Evolutionary conservation across 345 rosid species (phyloP).

Genomic region (Salix suchowensis): DNA sequence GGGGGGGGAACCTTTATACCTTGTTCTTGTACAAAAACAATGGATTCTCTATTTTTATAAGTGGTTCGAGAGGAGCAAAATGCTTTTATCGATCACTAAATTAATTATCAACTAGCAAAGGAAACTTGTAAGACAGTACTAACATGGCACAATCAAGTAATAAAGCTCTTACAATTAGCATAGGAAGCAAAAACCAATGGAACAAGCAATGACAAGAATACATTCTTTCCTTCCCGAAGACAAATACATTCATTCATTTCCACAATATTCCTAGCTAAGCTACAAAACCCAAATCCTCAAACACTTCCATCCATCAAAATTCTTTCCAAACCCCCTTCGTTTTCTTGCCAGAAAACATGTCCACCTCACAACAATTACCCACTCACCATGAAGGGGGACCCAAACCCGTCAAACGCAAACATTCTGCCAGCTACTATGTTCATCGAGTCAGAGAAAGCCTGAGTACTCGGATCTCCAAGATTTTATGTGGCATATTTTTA

Average conservation of each 20-base stretch:
- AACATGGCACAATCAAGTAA: neutral
- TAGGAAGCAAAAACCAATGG: neutral
- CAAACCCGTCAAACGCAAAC: conserved; percentile 30
- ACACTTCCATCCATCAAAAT: neutral
- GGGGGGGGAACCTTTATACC: conserved; percentile 7
- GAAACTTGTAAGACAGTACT: neutral
- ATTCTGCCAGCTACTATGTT: conserved; percentile 40
- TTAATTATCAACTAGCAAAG: neutral
- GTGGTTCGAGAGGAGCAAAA: neutral
- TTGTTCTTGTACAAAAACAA: neutral
- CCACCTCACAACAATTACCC: neutral
- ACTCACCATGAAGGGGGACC: neutral
- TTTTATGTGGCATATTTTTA: conserved; percentile 53
- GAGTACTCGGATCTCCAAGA: conserved; percentile 48
- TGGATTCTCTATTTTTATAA: neutral
- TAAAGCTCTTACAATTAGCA: neutral
- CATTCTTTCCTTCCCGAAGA: conserved; percentile 19
- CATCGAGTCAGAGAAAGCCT: conserved; percentile 64
- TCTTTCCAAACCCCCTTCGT: neutral
- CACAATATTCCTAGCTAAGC: neutral
- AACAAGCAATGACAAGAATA: neutral
- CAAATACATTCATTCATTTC: neutral
- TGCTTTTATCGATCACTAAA: no score
- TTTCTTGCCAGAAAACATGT: neutral
- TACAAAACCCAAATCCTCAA: neutral